Evolutionary conservation across 257 asterid species (phyloP), one percentile per base, ranked within the genome.

Genomic region (Capsicum chinense): DNA sequence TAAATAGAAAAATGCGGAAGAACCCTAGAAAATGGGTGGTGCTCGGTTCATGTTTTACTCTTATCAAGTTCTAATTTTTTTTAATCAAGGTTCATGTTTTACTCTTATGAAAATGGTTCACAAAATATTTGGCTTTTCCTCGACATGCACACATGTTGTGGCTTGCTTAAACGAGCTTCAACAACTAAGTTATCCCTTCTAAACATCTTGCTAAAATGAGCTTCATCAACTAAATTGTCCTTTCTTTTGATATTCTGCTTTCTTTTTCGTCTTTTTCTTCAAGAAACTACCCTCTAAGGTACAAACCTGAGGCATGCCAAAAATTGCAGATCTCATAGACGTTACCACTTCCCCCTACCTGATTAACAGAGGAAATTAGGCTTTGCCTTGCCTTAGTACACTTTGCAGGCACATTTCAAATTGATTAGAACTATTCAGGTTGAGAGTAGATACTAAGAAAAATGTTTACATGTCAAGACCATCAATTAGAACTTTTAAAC

Each of bases 401-500:
- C 5, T 71, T 52, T 74, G 5, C 44, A 21, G 26, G 14, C 48
- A 7, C 64, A 76, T 26, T 15, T 52, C 12, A 52, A 7, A 8
- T 26, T 76, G 33, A 54, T 76, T 76, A 52, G 48, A 15, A 52
- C 81, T 76, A 76, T 76, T 76, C 81, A 54, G 62, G 81, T 52
- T 76, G 64, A 26, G 26, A 76, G 64, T 52, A 52, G 81, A 54
- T 14, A 26, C 56, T 33, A 54, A 52, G 63, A 26, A 35, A 50
- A 76, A 76, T 52, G n/a, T 21, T n/a, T 13, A 17, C 64, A 76
- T 76, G 81, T 76, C 81, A 76, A 76, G 21, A 76, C 17, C 9
- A 76, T 76, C 63, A 54, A 54, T 56, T 26, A 54, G 12, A 26
- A 21, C 81, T 21, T 56, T 52, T 76, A 7, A 26, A 26, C 48